phyloP scores from a whole-genome alignment of 306 rosid genomes.

The Adenanthera pavonina region DNA sequence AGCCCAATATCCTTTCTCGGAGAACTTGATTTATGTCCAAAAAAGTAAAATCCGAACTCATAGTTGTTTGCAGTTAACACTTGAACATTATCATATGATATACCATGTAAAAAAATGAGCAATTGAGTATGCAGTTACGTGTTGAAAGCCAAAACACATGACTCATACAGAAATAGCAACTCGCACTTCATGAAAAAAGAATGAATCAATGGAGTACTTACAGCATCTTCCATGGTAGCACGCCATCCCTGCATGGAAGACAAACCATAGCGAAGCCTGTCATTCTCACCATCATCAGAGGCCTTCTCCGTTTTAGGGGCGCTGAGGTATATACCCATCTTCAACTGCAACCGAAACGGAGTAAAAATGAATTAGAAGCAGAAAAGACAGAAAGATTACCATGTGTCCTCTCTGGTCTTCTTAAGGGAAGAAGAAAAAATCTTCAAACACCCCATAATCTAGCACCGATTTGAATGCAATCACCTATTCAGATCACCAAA shows the following conservation, averaged over 20 bases:
- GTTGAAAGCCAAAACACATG: background rate
- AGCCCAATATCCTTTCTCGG: background rate
- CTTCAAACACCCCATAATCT: background rate
- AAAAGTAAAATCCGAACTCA: background rate
- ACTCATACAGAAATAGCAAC: background rate
- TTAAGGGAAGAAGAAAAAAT: background rate
- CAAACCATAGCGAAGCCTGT: slow-evolving; percentile 56
- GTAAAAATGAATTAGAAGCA: slow-evolving; percentile 6
- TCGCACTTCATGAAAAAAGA: background rate
- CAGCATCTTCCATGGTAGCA: slow-evolving; percentile 81
- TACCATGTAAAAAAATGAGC: background rate
- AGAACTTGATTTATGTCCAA: background rate
- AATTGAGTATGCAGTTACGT: no score
- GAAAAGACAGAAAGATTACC: background rate
- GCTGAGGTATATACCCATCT: slow-evolving; percentile 74
- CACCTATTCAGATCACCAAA: background rate
- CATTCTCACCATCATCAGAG: slow-evolving; percentile 70
- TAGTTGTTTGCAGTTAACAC: background rate
- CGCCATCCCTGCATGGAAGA: slow-evolving; percentile 89
- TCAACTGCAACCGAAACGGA: slow-evolving; percentile 29
- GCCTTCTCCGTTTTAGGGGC: slow-evolving; percentile 70
- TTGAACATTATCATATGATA: background rate
- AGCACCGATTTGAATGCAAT: background rate
- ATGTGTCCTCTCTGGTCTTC: background rate
- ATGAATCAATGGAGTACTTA: slow-evolving; percentile 22